Evolutionary conservation across 768 basidiomycete genomes (phyloP), one percentile per base, ranked within the genome.

Genomic region (Lactifluus subvellereus): DNA sequence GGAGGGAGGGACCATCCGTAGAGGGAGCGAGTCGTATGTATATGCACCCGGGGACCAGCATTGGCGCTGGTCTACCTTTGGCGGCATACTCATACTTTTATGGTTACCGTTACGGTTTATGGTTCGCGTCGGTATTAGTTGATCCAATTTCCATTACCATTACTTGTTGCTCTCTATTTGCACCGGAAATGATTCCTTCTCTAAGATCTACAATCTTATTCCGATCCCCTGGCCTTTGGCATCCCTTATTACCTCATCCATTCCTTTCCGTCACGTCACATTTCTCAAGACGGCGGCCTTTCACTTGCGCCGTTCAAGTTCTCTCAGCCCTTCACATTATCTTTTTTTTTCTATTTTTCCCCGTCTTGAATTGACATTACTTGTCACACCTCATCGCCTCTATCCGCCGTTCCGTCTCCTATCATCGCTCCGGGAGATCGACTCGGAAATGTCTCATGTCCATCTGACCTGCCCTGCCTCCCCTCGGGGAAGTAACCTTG

Each of bases 121-220:
- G 43, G 55, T 50, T 40, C 49, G 32, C 62, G 62, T 51, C 56
- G 43, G 51, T 32, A 27, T 35, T 45, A 62, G 54, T 37, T 27
- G 40, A n/a, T n/a, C n/a, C n/a, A n/a, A 53, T 53, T 38, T 6
- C 52, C 37, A 20, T 53, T 59, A n/a, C 50, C 49, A 42, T 57
- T 57, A 45, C 35, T 47, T 64, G 42, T 64, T 64, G 10, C n/a
- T 8, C 0, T 1, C 0, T 60, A 14, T 64, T 64, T 60, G 54
- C 16, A 3, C 11, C 63, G 63, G 63, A 64, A 64, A 64, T 64
- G 63, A 63, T 54, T 14, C 3, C n/a, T 48, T 27, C 47, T 27
- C 22, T 16, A 11, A 56, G 60, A 61, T 48, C 20, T 14, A 5
- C 9, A 4, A 10, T 20, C 4, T 6, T 1, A 0, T 2, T 27